Evolutionary conservation across 164 flowering plant genomes (phyloP), one percentile per base, ranked within the genome.

Genomic region (Umbilicus rupestris): DNA sequence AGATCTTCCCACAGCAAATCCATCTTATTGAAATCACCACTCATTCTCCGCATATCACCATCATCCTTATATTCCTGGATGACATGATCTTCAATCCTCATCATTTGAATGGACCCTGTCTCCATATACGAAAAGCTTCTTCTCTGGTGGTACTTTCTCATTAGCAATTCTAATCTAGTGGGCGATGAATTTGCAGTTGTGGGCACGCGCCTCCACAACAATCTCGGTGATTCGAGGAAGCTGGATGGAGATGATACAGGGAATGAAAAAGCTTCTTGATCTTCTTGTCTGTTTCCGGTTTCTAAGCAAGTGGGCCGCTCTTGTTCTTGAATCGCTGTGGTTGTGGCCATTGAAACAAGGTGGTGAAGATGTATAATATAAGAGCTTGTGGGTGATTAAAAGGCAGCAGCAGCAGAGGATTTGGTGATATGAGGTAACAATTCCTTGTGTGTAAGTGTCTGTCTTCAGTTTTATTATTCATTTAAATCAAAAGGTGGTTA

Each of bases 181-280:
- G 55, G 26, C 1, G 8, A n/a, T 5, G 55, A 45, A 45, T 45
- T n/a, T 47, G 55, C 55, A 47, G 55, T n/a, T 8, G 10, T 47
- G 24, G 28, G 55, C 55, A 47, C 0, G 10, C 26, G 24, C 20
- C 24, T 24, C 55, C 55, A 47, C 22, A n/a, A 47, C 24, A 47
- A 3, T 2, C 55, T 39, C 20, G 55, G 55, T 47, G 55, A 5
- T 47, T 47, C 55, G 55, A 45, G 10, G 49, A 47, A 5, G 24
- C 55, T 47, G 24, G 24, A 47, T 22, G 55, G 24, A 5, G 26
- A 47, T 7, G 10, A 47, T 7, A 47, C 1, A 2, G 55, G 55
- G 24, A 47, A 47, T 47, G 55, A 47, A 12, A 47, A 47, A n/a
- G 55, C 26, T 47, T 47, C 55, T 47, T 47, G 55, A 47, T n/a